phyloP scores from a whole-genome alignment of 805 yeast genomes.

The Candida takata region DNA sequence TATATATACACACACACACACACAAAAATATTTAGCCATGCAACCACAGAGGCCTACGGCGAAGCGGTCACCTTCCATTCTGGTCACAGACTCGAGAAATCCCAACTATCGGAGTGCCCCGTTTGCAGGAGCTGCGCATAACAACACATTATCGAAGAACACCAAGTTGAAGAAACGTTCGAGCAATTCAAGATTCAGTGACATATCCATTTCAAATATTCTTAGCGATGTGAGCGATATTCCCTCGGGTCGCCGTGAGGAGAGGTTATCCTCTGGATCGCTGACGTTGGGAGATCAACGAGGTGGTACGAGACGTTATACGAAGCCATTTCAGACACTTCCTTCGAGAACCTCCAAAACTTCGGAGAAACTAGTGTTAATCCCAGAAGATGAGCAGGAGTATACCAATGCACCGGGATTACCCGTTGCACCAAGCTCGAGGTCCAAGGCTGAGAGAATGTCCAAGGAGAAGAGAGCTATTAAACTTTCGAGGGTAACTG shows the following conservation, averaged over 20 bases:
- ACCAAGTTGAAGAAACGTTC: conserved; percentile 12
- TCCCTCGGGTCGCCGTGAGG: conserved; percentile 61
- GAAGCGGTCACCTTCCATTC: conserved; percentile 84
- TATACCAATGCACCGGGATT: conserved; percentile 4
- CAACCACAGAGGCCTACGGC: conserved; percentile 47
- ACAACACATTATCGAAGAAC: conserved; percentile 6
- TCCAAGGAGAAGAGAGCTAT: conserved; percentile 40
- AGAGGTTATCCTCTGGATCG: conserved; percentile 33
- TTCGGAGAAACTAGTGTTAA: conserved; percentile 77
- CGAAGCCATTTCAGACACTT: conserved; percentile 46
- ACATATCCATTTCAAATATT: conserved; percentile 75
- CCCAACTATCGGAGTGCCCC: conserved; percentile 57
- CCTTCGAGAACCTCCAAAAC: conserved; percentile 79
- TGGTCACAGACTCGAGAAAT: conserved; percentile 83
- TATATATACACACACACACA: too few relatives aligned
- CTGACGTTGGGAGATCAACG: conserved; percentile 8
- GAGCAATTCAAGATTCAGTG: conserved; percentile 46
- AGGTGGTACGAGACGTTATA: conserved; percentile 21
- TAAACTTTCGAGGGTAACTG: conserved; percentile 79
- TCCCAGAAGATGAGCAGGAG: conserved; percentile 50
- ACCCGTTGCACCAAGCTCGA: conserved; percentile 4
- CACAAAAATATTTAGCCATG: too few relatives aligned
- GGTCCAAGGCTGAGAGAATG: conserved; percentile 44
- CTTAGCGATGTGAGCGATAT: conserved; percentile 77
- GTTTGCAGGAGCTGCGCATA: conserved; percentile 57